A percentile compares a stretch with the other conserved stretches of the same genome.
phyloP scores from a whole-genome alignment of 768 basidiomycete species.

The Dendrothele bispora region DNA sequence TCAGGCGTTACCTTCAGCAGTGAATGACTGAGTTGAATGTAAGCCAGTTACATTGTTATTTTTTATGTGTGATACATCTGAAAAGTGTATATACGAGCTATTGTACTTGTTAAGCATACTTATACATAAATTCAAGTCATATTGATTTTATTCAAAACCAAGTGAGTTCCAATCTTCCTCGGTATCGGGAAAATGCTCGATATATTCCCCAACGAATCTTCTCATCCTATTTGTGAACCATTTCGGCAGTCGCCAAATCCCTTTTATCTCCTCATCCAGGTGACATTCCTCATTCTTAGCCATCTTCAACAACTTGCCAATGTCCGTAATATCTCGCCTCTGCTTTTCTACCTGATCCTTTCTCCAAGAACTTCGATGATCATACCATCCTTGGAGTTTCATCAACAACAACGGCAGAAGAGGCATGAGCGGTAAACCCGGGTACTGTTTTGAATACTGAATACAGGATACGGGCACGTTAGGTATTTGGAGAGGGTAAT shows the following conservation, averaged over 20 bases:
- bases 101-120: too few relatives aligned
- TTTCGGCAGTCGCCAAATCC: slow-evolving; percentile 15
- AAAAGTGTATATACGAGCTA: too few relatives aligned
- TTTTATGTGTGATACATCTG: too few relatives aligned
- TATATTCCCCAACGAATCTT: slow-evolving; percentile 7
- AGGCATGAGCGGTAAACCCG: slow-evolving; percentile 26
- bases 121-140: too few relatives aligned
- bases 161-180: slow-evolving; percentile 7
- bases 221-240: slow-evolving; percentile 6
- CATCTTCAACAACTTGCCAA: slow-evolving; percentile 23
- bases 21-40: too few relatives aligned
- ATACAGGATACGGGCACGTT: slow-evolving; percentile 13
- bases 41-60: too few relatives aligned
- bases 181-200: slow-evolving; percentile 4
- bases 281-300: slow-evolving; percentile 7
- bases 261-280: not conserved
- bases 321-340: slow-evolving; percentile 24
- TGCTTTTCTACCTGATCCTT: slow-evolving; percentile 24
- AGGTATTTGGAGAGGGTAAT: slow-evolving; percentile 21
- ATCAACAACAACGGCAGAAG: slow-evolving; percentile 27
- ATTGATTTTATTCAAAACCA: too few relatives aligned
- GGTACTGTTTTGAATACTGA: not conserved
- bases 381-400: slow-evolving; percentile 31
- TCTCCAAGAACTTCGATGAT: slow-evolving; percentile 20
- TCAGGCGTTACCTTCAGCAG: too few relatives aligned